Evolutionary conservation across 805 yeast genomes (phyloP), one percentile per base, ranked within the genome.

Genomic region (Kodamaea sagamina): DNA sequence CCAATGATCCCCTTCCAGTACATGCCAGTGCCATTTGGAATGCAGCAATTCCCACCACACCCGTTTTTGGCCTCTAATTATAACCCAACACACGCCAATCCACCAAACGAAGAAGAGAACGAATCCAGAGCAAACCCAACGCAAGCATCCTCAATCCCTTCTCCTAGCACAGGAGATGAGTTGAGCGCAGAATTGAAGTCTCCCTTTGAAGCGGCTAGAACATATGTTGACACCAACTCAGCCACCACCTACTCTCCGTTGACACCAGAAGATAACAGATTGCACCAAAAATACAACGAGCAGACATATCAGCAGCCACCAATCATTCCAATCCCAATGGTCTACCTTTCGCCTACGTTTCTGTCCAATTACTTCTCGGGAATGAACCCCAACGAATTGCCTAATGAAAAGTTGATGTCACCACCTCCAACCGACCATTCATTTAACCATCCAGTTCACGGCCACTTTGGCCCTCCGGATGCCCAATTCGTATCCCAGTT

Each of bases 241-340:
- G 6, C 34, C 8, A 3, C 10, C 7, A 15, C 17, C 18, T 29
- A 15, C 19, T 29, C 34, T 6, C 34, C 34, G 15, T 13, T 29
- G 28, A 35, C 38, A 6, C 38, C 38, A 15, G 13, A 16, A 21
- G 38, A 21, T 9, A 17, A 35, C 15, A 35, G 19, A 15, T 13
- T 24, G 25, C 15, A 29, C 28, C 18, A 11, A 10, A 35, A 35
- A 8, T 29, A 29, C 34, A 17, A 17, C 11, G 34, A 29, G 4
- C 34, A 29, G 6, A 29, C 19, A 13, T 29, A 13, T 19, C 15
- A 29, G 11, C 34, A 29, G 18, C 34, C 25, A 21, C 34, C 25
- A 21, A 9, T 21, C 18, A 2, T 35, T n/a, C 38, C 38, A n/a
- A 22, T 35, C 12, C 38, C 38, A 6, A 35, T 35, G 38, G 16